Evolutionary conservation across 257 asterid species (phyloP).

Genomic region (Solanum pimpinellifolium): DNA sequence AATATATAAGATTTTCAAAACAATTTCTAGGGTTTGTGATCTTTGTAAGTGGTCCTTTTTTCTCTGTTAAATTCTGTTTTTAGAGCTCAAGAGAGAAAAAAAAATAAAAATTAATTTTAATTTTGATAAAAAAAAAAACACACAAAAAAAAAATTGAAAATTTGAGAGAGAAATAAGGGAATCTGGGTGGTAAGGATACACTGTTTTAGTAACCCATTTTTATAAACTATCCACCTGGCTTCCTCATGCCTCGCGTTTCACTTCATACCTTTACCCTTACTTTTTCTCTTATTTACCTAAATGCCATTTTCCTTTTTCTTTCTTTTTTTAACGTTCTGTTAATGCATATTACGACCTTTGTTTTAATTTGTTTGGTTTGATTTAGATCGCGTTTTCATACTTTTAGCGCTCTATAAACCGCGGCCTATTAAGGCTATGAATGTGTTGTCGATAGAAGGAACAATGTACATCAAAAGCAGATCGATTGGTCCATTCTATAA

Average conservation of each 20-base stretch:
- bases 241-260: slow-evolving; percentile 3
- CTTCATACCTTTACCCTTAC: background rate
- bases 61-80: background rate
- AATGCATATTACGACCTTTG: fast-evolving
- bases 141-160: background rate
- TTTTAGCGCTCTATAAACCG: background rate
- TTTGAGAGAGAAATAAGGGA: background rate
- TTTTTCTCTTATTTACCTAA: background rate
- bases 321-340: no score
- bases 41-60: slow-evolving; percentile 2
- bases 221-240: slow-evolving; percentile 18
- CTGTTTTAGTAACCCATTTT: slow-evolving; percentile 22
- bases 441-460: background rate
- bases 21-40: slow-evolving; percentile 38
- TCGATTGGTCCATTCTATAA: no score
- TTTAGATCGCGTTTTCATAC: background rate
- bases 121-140: slow-evolving; percentile 4
- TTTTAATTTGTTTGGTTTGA: no score
- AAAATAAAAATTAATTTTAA: background rate
- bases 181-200: slow-evolving; percentile 29
- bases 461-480: background rate
- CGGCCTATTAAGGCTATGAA: background rate
- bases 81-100: background rate
- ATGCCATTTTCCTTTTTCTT: background rate
- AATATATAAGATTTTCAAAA: background rate